A percentile compares a stretch with the other conserved stretches of the same genome.
Evolutionary conservation across 2,329 filamentous ascomycete genomes (phyloP).

Genomic region (Stachybotrys elegans): DNA sequence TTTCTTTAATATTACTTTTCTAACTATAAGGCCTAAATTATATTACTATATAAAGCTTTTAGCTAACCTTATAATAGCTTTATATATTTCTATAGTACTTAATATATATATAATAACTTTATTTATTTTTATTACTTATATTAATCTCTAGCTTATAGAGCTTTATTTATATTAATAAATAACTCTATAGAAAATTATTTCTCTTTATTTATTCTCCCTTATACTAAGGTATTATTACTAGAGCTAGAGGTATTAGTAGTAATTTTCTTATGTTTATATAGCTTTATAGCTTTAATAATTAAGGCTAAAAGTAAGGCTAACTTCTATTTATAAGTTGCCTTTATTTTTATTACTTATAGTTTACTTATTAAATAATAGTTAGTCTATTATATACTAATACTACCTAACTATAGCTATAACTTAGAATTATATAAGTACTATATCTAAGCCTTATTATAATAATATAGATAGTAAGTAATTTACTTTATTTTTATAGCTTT

Average conservation of each 20-base stretch:
- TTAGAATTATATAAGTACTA: not conserved
- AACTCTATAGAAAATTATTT: not conserved
- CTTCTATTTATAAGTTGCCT: too few species aligned
- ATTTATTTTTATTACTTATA: not conserved
- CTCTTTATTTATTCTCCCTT: not conserved
- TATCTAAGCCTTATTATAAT: not conserved
- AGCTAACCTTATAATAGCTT: not conserved
- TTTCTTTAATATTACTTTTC: not conserved
- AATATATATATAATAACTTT: not conserved
- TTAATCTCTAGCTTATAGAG: too few species aligned
- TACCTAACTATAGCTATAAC: not conserved
- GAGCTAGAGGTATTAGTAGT: not conserved
- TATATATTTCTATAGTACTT: not conserved
- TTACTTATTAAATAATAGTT: not conserved
- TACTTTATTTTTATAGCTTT: too few species aligned
- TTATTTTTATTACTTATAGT: not conserved
- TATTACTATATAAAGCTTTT: not conserved
- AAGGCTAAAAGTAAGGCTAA: not conserved
- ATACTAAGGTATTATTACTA: not conserved
- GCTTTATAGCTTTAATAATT: not conserved
- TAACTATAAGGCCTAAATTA: too few species aligned
- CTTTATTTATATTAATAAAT: too few species aligned
- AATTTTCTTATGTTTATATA: not conserved
- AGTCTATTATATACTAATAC: not conserved
- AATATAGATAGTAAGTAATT: not conserved